phyloP scores from a whole-genome alignment of 2,329 filamentous ascomycete genomes.

The Myriosclerotinia curreyana region DNA sequence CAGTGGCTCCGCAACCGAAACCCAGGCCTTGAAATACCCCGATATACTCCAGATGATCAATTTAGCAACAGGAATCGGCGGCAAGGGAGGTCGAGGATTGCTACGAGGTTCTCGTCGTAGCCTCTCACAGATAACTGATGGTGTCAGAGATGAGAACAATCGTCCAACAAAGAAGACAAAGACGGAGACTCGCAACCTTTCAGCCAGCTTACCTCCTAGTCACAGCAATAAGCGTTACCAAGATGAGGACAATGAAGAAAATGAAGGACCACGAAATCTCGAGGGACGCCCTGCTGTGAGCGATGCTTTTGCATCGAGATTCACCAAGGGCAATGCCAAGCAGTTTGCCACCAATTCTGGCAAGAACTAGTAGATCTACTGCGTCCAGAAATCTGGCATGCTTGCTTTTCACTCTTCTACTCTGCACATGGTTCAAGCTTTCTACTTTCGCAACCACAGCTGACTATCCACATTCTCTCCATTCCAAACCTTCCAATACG shows the following conservation, averaged over 20 bases:
- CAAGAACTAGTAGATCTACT: background rate
- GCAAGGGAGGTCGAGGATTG: constrained; percentile 5
- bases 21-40: constrained; percentile 9
- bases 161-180: background rate
- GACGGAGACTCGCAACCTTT: background rate
- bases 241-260: background rate
- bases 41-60: constrained; percentile 9
- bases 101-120: constrained; percentile 2
- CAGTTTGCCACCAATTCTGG: background rate
- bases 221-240: background rate
- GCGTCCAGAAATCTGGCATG: background rate
- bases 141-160: background rate
- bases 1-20: constrained; percentile 5
- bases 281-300: background rate
- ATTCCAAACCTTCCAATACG: background rate
- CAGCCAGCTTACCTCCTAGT: background rate
- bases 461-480: background rate
- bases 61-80: background rate
- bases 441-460: no score
- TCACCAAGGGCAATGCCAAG: constrained; percentile 1
- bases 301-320: background rate
- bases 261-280: no score
- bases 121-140: background rate
- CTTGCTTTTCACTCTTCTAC: background rate
- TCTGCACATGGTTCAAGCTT: background rate